Conservation (phyloP, 768 basidiomycete genomes). For the Pulveroboletus sp. region DNA sequence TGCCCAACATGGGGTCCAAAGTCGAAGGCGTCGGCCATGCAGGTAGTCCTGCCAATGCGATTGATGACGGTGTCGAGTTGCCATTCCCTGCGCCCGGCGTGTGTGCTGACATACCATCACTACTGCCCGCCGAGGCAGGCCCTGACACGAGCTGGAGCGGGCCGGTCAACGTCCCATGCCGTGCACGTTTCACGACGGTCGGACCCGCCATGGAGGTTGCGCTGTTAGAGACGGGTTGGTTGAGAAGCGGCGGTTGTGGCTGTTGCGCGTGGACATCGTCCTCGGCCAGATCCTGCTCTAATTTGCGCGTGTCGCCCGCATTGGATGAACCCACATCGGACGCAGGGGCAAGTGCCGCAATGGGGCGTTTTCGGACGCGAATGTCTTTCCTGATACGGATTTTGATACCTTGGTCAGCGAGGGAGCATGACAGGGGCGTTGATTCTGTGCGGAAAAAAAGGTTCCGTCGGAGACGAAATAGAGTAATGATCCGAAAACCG, state of each 20-base stretch:
- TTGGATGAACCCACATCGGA: conserved; percentile 15
- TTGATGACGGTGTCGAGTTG: conserved; percentile 15
- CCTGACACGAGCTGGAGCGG: conserved; percentile 19
- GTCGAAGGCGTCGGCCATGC: conserved; percentile 33
- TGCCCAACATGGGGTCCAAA: conserved; percentile 30
- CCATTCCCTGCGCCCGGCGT: conserved; percentile 14
- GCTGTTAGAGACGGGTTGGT: conserved; percentile 10
- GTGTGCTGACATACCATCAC: conserved; percentile 19
- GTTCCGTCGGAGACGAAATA: conserved; percentile 11
- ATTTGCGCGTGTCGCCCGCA: conserved; percentile 14
- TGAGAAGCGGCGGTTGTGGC: neutral
- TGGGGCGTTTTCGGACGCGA: conserved; percentile 72
- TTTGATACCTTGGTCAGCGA: conserved; percentile 96
- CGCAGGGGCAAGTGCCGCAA: conserved; percentile 31
- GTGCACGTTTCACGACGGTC: conserved; percentile 22
- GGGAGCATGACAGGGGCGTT: conserved; percentile 81
- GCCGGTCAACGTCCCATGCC: conserved; percentile 27
- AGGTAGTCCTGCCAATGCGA: conserved; percentile 28
- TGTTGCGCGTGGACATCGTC: conserved; percentile 19
- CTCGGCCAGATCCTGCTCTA: conserved; percentile 30
- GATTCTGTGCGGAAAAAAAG: conserved; percentile 53
- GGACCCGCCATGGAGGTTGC: neutral
- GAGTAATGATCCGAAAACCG: conserved; percentile 19
- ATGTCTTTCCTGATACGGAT: conserved; percentile 93
- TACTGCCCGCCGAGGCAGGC: conserved; percentile 12